A percentile compares a stretch with the other conserved stretches of the same genome.
These are phyloP conservation scores for Corylus avellana DNA, from an alignment of 306 rosid species.

Conservation along the genomic window DNA sequence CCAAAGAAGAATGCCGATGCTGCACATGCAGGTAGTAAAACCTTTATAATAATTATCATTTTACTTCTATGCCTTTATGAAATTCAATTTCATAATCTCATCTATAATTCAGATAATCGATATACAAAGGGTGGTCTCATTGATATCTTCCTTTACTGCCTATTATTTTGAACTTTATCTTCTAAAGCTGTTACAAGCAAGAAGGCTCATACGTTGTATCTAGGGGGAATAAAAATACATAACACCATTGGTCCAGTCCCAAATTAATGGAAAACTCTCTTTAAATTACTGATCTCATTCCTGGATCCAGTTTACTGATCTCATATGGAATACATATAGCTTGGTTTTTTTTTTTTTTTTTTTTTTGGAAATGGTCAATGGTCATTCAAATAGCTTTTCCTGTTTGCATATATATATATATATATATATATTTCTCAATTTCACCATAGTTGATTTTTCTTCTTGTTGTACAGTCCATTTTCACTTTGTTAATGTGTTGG, in stretches of 20 bases:
- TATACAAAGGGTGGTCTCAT: not conserved
- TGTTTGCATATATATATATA: too few relatives aligned
- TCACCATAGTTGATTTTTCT: not conserved
- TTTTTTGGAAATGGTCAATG: too few relatives aligned
- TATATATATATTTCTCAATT: too few relatives aligned
- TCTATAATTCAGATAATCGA: not conserved
- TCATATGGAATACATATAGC: not conserved
- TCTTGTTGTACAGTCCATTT: not conserved
- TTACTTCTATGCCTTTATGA: not conserved
- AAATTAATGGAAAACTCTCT: too few relatives aligned
- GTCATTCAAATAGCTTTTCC: too few relatives aligned
- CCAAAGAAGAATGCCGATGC: constrained; percentile 61
- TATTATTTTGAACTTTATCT: not conserved
- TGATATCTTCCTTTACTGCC: not conserved
- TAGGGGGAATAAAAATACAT: not conserved
- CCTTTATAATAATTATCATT: constrained; percentile 5
- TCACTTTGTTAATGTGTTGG: not conserved
- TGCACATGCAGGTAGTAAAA: constrained; percentile 56
- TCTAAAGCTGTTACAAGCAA: not conserved
- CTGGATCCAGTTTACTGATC: not conserved
- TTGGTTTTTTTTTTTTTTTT: too few relatives aligned
- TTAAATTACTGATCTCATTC: not conserved
- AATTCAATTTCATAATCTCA: not conserved
- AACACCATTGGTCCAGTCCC: not conserved
- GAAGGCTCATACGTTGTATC: not conserved